A percentile compares a stretch with the other conserved stretches of the same genome.
These are phyloP conservation scores for Tuber microsphaerosporum DNA, from an alignment of 495 filamentous ascomycete genomes.

Conservation along the genomic window DNA sequence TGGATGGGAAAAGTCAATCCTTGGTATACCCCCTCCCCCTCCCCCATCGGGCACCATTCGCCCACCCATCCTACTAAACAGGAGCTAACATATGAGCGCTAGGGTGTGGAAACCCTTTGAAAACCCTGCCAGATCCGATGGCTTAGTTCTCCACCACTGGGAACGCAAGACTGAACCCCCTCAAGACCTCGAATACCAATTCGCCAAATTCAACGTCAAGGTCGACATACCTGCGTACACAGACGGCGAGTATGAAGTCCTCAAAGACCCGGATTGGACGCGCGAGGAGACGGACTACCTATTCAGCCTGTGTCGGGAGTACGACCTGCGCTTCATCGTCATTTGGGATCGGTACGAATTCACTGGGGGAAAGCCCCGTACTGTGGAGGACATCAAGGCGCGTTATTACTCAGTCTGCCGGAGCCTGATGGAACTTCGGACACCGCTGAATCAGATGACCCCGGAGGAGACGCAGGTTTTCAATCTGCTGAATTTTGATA, in stretches of 20 bases:
- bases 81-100: slow-evolving; percentile 6
- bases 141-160: slow-evolving; percentile 55
- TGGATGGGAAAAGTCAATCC: slow-evolving; percentile 53
- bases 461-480: slow-evolving; percentile 69
- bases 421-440: slow-evolving; percentile 74
- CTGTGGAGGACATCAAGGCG: slow-evolving; percentile 83
- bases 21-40: slow-evolving; percentile 45
- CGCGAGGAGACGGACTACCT: slow-evolving; percentile 91
- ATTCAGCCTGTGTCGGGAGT: slow-evolving; percentile 63
- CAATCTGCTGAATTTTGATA: slow-evolving; percentile 82
- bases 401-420: slow-evolving; percentile 83
- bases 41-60: background rate
- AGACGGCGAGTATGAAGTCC: slow-evolving; percentile 74
- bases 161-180: slow-evolving; percentile 43
- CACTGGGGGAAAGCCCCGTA: slow-evolving; percentile 48
- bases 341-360: slow-evolving; percentile 91
- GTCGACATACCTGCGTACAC: slow-evolving; percentile 68
- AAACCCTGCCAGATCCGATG: slow-evolving; percentile 54
- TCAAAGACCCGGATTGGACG: slow-evolving; percentile 71
- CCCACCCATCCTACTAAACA: slow-evolving; percentile 3
- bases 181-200: slow-evolving; percentile 50
- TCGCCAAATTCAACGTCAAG: slow-evolving; percentile 76
- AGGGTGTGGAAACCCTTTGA: slow-evolving; percentile 54
- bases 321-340: slow-evolving; percentile 80
- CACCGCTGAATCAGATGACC: slow-evolving; percentile 77